Conservation (phyloP, 176 grass and related monocot genomes). For the Raddia guianensis region DNA sequence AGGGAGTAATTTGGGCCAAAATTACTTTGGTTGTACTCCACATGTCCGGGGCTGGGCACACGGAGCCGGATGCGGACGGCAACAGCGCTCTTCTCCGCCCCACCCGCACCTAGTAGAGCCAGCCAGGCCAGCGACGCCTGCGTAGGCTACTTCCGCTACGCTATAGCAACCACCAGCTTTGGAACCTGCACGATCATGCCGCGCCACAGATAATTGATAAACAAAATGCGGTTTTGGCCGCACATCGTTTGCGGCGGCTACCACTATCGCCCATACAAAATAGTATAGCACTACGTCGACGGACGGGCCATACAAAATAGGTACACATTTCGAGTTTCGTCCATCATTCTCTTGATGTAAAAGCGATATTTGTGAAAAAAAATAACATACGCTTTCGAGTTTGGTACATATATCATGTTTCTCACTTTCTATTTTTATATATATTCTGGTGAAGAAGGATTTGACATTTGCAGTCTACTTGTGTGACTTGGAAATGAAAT, state of each 20-base stretch:
- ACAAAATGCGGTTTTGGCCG: neutral
- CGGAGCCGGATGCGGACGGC: neutral
- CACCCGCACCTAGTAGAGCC: neutral
- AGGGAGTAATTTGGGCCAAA: neutral
- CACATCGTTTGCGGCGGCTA: neutral
- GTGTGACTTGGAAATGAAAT: too few species aligned
- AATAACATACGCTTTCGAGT: too few species aligned
- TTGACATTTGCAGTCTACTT: too few species aligned
- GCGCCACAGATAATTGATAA: neutral
- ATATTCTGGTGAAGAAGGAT: too few species aligned
- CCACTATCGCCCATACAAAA: conserved; percentile 40
- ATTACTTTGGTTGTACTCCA: neutral
- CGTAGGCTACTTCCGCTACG: neutral
- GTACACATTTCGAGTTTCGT: neutral
- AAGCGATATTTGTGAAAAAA: too few species aligned
- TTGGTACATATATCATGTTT: too few species aligned
- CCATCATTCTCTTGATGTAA: too few species aligned
- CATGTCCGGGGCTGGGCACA: neutral
- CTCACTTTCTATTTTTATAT: too few species aligned
- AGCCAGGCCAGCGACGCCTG: conserved; percentile 28
- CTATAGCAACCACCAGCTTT: neutral
- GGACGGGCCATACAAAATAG: neutral
- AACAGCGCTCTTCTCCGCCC: conserved; percentile 12
- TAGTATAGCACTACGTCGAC: too few species aligned
- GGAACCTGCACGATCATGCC: conserved; percentile 46